phyloP scores from a whole-genome alignment of 495 filamentous ascomycete species.

The Annulohypoxylon moriforme region DNA sequence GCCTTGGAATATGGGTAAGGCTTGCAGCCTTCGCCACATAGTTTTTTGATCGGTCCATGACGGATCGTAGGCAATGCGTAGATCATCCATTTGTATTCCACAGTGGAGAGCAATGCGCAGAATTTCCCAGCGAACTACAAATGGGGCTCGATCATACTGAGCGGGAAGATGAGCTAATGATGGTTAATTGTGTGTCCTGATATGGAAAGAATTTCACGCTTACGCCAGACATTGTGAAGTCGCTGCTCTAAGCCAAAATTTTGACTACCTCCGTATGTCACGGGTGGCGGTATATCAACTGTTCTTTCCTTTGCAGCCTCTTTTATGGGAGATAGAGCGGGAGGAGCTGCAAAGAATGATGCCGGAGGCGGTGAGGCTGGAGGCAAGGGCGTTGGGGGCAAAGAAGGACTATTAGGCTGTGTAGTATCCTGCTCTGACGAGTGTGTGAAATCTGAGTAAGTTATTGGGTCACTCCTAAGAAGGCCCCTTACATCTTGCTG shows the following conservation, averaged over 20 bases:
- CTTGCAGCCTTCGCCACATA: constrained; percentile 52
- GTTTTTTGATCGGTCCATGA: constrained; percentile 47
- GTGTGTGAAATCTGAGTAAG: constrained; percentile 6
- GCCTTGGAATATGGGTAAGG: constrained; percentile 48
- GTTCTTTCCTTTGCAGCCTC: background rate
- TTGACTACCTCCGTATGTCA: background rate
- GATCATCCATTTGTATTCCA: constrained; percentile 48
- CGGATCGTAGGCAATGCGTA: constrained; percentile 51
- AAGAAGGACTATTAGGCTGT: constrained; percentile 9
- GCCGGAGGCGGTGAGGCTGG: background rate
- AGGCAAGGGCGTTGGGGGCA: background rate
- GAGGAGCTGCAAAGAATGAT: constrained; percentile 4
- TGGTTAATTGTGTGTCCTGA: constrained; percentile 16
- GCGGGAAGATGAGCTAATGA: constrained; percentile 51
- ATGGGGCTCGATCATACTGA: constrained; percentile 52
- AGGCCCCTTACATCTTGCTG: constrained; percentile 5
- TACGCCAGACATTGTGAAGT: constrained; percentile 48
- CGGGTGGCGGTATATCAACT: background rate
- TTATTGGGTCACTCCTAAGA: background rate
- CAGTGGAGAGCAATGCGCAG: constrained; percentile 58
- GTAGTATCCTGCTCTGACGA: constrained; percentile 6
- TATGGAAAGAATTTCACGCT: constrained; percentile 12
- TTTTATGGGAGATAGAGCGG: constrained; percentile 1
- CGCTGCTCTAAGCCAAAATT: constrained; percentile 32
- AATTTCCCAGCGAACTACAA: constrained; percentile 60